A percentile compares a stretch with the other conserved stretches of the same genome.
These are phyloP conservation scores for Millerago galiae DNA, from an alignment of 805 yeast genomes.

Conservation along the genomic window DNA sequence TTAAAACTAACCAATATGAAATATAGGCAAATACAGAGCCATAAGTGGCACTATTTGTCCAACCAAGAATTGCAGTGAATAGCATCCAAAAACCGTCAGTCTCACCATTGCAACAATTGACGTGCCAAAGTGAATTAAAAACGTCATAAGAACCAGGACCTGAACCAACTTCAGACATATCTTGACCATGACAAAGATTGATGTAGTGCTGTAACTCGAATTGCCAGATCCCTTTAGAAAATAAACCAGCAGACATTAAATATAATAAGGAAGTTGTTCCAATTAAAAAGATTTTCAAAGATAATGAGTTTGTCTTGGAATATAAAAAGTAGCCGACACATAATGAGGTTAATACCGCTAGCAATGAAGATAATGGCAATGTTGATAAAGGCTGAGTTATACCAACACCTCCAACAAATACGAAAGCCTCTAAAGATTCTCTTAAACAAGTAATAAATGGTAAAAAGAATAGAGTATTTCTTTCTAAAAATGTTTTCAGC, in stretches of 20 bases:
- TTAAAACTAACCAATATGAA: conserved; percentile 56
- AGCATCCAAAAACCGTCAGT: conserved; percentile 87
- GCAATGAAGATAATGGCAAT: conserved; percentile 54
- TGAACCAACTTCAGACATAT: conserved; percentile 80
- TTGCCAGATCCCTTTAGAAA: conserved; percentile 88
- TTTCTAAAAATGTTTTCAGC: conserved; percentile 37
- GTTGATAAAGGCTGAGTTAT: conserved; percentile 62
- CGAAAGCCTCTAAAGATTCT: conserved; percentile 90
- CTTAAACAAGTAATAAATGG: conserved; percentile 84
- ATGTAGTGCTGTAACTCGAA: conserved; percentile 76
- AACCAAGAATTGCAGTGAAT: conserved; percentile 80
- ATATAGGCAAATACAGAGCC: conserved; percentile 76
- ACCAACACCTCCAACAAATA: conserved; percentile 85
- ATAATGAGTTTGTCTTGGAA: conserved; percentile 71
- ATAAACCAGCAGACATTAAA: conserved; percentile 78
- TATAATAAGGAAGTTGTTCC: conserved; percentile 76
- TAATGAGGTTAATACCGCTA: conserved; percentile 55
- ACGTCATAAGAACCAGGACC: conserved; percentile 94
- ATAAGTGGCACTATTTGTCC: conserved; percentile 92
- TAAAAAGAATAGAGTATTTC: conserved; percentile 65
- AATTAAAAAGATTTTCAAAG: conserved; percentile 68
- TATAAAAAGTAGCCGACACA: conserved; percentile 63
- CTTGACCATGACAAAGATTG: conserved; percentile 69
- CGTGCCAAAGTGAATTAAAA: conserved; percentile 80
- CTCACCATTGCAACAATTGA: conserved; percentile 88